Evolutionary conservation across 306 rosid species (phyloP), one percentile per base, ranked within the genome.

Genomic region (Pueraria montana): DNA sequence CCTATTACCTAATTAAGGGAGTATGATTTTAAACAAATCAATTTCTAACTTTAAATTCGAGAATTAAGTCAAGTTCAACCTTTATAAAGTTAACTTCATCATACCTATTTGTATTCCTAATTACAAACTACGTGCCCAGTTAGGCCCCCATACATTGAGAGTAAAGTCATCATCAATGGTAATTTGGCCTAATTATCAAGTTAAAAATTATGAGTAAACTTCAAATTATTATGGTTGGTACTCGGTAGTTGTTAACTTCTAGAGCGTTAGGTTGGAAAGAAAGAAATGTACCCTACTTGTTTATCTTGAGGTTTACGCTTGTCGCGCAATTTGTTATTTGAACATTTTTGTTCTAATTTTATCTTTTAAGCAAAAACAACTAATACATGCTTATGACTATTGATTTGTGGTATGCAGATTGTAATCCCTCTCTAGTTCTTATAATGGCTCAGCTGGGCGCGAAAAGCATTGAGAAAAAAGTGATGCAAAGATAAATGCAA

Each of bases 281-380:
- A 38, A 38, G 2, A 64, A 34, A 32, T 7, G 23, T 20, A 46
- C 18, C 12, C 12, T 30, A 13, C 49, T 34, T 12, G 48, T 11
- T 78, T 27, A 24, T 64, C 64, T 78, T 64, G 21, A n/a, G 63
- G 34, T 48, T 49, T 46, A 78, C 63, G 74, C 26, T 53, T 53
- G 26, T 26, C 3, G 63, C 11, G 11, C 32, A 63, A 64, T 6
- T 64, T 36, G 34, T 49, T 49, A 8, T 30, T 20, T 6, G 23
- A 40, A 76, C 40, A 4, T 14, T 62, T 4, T 26, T 77, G 21
- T 27, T 48, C 11, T 48, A 3, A 24, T 17, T 72, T 72, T 10
- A 4, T 48, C 32, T 9, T 24, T 11, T 10, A 11, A 40, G n/a
- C 26, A 36, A 67, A 66, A 62, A 14, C 13, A 62, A 34, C 38